Evolutionary conservation across 352 stramenopile species (phyloP).

Genomic region (Saprolegnia diclina): DNA sequence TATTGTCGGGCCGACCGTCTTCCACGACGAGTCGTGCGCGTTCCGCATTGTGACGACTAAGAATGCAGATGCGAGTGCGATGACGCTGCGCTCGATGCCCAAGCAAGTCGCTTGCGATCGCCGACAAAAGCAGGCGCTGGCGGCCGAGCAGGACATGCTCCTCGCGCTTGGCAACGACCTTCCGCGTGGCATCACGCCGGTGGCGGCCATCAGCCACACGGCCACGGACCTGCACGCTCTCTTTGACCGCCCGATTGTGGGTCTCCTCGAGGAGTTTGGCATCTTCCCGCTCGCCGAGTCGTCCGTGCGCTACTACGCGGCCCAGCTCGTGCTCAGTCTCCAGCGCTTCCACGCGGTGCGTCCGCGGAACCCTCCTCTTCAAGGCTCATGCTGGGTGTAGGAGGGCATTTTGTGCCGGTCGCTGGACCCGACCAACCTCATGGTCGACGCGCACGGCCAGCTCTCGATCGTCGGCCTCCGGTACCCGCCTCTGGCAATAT

Average conservation of each 20-base stretch:
- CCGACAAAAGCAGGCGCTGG: conserved; percentile 77
- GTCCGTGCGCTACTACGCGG: conserved; percentile 81
- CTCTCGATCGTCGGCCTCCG: conserved; percentile 79
- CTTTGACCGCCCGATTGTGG: conserved; percentile 75
- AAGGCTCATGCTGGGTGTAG: conserved; percentile 28
- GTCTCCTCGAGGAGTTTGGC: conserved; percentile 73
- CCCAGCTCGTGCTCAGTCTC: conserved; percentile 71
- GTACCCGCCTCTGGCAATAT: conserved; percentile 29
- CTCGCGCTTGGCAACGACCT: conserved; percentile 69
- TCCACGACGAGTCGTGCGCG: conserved; percentile 69
- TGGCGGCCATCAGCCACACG: conserved; percentile 65
- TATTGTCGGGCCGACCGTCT: conserved; percentile 64
- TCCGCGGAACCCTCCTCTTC: no score
- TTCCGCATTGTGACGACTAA: conserved; percentile 49
- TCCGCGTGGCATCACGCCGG: conserved; percentile 44
- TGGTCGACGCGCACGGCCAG: conserved; percentile 75
- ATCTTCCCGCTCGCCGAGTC: conserved; percentile 59
- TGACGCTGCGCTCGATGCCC: conserved; percentile 72
- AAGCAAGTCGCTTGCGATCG: conserved; percentile 77
- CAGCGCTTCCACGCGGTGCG: conserved; percentile 77
- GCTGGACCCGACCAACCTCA: conserved; percentile 71
- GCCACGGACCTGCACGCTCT: conserved; percentile 81
- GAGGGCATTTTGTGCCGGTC: conserved; percentile 76
- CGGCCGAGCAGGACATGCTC: conserved; percentile 78
- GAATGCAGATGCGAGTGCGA: conserved; percentile 44